These are phyloP conservation scores for Aureococcus anophagefferens DNA, from an alignment of 108 stramenopile species.

Conservation along the genomic window DNA sequence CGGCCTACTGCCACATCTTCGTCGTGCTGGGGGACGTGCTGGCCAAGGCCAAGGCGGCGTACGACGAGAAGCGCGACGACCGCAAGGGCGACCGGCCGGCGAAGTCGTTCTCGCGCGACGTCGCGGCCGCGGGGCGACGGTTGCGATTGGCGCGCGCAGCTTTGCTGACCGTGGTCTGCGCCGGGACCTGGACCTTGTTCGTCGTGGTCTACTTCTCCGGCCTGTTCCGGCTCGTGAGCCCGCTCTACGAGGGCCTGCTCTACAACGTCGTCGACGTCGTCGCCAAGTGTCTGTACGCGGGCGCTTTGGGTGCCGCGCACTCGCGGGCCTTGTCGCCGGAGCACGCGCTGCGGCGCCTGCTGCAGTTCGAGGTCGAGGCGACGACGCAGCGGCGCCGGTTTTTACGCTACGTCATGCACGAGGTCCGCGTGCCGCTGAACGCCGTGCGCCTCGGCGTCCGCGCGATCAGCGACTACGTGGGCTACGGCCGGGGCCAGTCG, in stretches of 20 bases:
- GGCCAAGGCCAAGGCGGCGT: too few species aligned
- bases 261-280: background rate
- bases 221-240: background rate
- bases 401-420: background rate
- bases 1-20: too few species aligned
- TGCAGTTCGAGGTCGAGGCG: background rate
- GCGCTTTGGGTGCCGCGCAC: background rate
- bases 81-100: too few species aligned
- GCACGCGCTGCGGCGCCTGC: background rate
- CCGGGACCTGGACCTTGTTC: too few species aligned
- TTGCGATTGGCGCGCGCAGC: too few species aligned
- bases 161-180: too few species aligned
- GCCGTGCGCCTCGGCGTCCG: background rate
- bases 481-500: background rate
- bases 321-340: background rate
- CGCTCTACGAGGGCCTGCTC: background rate
- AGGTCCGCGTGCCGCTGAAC: constrained; percentile 1
- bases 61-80: too few species aligned
- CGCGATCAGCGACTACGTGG: background rate
- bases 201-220: too few species aligned
- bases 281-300: background rate
- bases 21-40: too few species aligned
- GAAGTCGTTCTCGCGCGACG: too few species aligned
- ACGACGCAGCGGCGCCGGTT: background rate
- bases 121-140: too few species aligned